Percentiles rank a stretch among this genome's conserved stretches.
Conservation (phyloP, 2,329 filamentous ascomycete genomes). For the Colletotrichum australisinense region DNA sequence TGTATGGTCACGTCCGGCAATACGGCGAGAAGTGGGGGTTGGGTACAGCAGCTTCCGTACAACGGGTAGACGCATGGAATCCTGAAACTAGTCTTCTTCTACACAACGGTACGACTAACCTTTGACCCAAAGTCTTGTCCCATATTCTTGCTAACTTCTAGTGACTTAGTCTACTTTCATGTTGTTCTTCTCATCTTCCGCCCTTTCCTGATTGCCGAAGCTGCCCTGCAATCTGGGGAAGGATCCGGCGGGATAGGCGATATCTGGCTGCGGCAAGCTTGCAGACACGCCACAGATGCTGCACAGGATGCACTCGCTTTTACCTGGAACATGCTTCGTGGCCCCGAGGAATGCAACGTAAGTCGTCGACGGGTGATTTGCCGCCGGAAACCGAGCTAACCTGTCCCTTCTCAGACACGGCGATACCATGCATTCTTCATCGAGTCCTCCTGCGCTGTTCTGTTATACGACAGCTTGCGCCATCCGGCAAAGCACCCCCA, state of each 20-base stretch:
- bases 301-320: conserved; percentile 44
- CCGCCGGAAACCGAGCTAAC: background rate
- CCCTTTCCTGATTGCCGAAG: conserved; percentile 29
- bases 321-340: conserved; percentile 22
- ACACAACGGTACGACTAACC: conserved; percentile 7
- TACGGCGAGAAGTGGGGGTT: conserved; percentile 27
- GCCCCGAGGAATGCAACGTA: conserved; percentile 22
- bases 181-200: conserved; percentile 22
- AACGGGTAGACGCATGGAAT: conserved; percentile 11
- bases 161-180: conserved; percentile 15
- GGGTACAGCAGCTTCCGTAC: background rate
- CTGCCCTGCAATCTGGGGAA: conserved; percentile 22
- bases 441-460: conserved; percentile 43
- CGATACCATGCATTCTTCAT: conserved; percentile 43
- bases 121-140: no score
- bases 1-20: conserved; percentile 10
- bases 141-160: background rate
- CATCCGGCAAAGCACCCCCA: conserved; percentile 43
- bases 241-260: conserved; percentile 34
- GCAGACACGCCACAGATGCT: conserved; percentile 43
- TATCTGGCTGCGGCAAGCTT: conserved; percentile 46
- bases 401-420: background rate
- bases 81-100: conserved; percentile 22
- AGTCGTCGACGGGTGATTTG: background rate
- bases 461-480: conserved; percentile 43